phyloP scores from a whole-genome alignment of 2,329 filamentous ascomycete genomes.

The Aureobasidium sp. region DNA sequence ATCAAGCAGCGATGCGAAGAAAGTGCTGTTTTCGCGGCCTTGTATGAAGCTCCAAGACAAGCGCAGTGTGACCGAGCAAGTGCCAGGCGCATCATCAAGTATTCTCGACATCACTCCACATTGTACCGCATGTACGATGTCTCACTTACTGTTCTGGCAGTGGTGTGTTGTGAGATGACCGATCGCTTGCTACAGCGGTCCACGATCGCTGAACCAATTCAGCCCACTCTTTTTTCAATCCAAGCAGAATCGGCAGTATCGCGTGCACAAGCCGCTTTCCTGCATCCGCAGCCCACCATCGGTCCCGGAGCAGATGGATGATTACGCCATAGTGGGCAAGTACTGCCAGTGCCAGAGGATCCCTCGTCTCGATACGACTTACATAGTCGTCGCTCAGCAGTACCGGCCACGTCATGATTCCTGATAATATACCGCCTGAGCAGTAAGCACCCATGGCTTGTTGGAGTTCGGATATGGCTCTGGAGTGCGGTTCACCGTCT shows the following conservation, averaged over 20 bases:
- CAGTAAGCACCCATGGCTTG: background rate
- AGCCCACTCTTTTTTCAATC: background rate
- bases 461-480: background rate
- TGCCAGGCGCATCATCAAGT: background rate
- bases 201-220: background rate
- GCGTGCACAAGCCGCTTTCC: background rate
- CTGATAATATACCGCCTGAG: background rate
- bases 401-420: constrained; percentile 1
- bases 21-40: background rate
- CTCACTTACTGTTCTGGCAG: background rate
- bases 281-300: constrained; percentile 6
- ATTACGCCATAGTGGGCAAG: constrained; percentile 1
- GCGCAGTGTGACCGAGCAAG: background rate
- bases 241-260: background rate
- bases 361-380: background rate
- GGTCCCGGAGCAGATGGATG: background rate
- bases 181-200: background rate
- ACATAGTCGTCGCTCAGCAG: background rate
- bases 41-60: background rate
- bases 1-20: no score
- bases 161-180: background rate
- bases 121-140: background rate
- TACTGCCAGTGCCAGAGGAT: background rate
- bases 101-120: no score
- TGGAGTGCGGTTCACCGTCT: background rate